These are phyloP conservation scores for Malus hybrid DNA, from an alignment of 331 rosid genomes.

Conservation along the genomic window DNA sequence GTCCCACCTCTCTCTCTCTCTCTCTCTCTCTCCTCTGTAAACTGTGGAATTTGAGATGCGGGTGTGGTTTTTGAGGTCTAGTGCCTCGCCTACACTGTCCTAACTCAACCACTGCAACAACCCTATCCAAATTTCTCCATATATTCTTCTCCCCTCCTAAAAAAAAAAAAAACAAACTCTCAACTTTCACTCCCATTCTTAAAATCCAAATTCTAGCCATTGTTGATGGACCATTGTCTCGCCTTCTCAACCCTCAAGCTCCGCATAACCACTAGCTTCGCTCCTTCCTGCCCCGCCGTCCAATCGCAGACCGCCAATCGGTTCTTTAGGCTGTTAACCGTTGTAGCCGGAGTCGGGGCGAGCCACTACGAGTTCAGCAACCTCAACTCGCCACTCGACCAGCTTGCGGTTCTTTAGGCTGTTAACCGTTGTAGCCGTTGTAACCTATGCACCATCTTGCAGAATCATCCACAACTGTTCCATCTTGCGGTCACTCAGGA, in stretches of 20 bases:
- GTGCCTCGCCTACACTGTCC: background rate
- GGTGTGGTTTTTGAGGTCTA: too few species aligned
- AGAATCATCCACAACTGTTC: slow-evolving; percentile 20
- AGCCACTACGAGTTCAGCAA: slow-evolving; percentile 24
- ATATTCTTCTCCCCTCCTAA: background rate
- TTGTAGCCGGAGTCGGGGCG: slow-evolving; percentile 48
- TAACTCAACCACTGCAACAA: background rate
- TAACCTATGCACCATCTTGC: too few species aligned
- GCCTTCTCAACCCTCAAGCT: slow-evolving; percentile 18
- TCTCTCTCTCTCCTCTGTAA: too few species aligned
- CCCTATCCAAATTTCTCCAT: background rate
- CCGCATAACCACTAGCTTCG: background rate
- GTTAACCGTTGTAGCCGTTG: too few species aligned
- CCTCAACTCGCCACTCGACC: too few species aligned
- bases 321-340: slow-evolving; percentile 8
- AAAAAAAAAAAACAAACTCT: background rate
- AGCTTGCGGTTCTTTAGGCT: too few species aligned
- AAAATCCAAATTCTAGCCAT: background rate
- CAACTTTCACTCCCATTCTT: background rate
- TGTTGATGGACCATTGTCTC: slow-evolving; percentile 70
- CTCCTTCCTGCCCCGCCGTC: background rate
- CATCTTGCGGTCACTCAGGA: slow-evolving; percentile 66
- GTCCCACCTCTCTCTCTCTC: too few species aligned
- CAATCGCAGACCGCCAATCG: background rate
- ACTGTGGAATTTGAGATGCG: too few species aligned